Evolutionary conservation across 2,329 filamentous ascomycete genomes (phyloP), one percentile per base, ranked within the genome.

Genomic region (Trichoderma aggressivum): DNA sequence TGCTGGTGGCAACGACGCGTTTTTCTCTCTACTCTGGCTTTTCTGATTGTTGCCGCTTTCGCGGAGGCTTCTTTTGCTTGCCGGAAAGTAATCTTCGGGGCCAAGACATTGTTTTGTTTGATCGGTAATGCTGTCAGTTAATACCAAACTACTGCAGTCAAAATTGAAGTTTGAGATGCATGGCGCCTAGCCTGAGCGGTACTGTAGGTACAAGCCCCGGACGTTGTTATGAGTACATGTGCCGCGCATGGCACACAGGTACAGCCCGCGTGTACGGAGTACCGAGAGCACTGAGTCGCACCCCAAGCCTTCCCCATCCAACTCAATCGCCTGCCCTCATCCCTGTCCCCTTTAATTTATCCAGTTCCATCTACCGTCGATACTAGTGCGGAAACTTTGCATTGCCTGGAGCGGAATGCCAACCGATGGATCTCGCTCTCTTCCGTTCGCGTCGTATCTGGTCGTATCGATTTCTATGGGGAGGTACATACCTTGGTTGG

Each of bases 331-430:
- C 26, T 24, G 21, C 39, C 43, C 67, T 24, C 39, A 70, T 55
- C 67, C 55, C 55, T 61, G 67, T 63, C 58, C 39, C 66, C 59
- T 62, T 70, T 70, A 55, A 55, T 70, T 70, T 70, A 61, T 55
- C 59, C 59, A 70, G 59, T 53, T 53, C 43, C 67, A 70, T 62
- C 59, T 70, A 65, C 60, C 68, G 68, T 63, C 68, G 59, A 64
- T 70, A 60, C 60, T 70, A 70, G 68, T 70, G 68, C 60, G 50
- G 68, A 61, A 59, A 50, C 28, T 50, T 50, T 53, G 66, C 36
- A 61, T 69, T 69, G 39, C 43, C 36, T 69, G 63, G 60, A 61
- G 68, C 68, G 60, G 60, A 70, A 64, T 62, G 32, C 36, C 65
- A 36, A 30, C 36, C 34, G 60, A 61, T 63, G 36, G 64, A 67